Evolutionary conservation across 2,329 filamentous ascomycete genomes (phyloP), one percentile per base, ranked within the genome.

Genomic region (Alternaria brassicae): DNA sequence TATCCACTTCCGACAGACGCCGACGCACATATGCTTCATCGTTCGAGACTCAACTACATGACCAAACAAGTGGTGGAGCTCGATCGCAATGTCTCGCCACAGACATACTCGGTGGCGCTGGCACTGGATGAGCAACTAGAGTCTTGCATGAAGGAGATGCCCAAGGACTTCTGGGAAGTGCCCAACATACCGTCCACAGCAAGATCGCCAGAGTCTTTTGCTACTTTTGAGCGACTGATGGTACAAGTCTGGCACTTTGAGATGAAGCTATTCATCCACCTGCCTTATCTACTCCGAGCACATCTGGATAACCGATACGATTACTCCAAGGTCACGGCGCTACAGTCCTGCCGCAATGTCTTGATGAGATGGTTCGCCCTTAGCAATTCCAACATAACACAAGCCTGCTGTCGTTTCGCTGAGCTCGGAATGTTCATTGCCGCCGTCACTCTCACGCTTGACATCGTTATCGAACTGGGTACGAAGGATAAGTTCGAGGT

Each of bases 311-410:
- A 64, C 21, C 66, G 73, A 17, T 77, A 73, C 61, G 73, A 75
- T 5, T 77, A 69, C 58, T 73, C 71, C 1, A 77, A 77, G 45
- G 66, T 76, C 45, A 73, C 74, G 1, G 75, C 72, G 4, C 55
- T 77, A 19, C 73, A 76, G 48, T 70, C 74, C 8, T 72, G 73
- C 45, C 75, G 75, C 3, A 75, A 76, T 59, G 62, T 77, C 13
- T 55, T 77, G 28, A 74, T 77, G 73, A 56, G 75, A 48, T 77
- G 73, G 73, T 76, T 77, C 50, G 75, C 74, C 2, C 67, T 77
- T 4, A 69, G 73, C 25, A 77, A 76, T 42, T 70, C 73, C 5
- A 60, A 58, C 52, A 75, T 76, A 49, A 77, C 74, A 9, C 74
- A 77, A 57, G 72, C 73, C 1, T 77, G 72, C 55, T 75, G 69